phyloP scores from a whole-genome alignment of 2,329 filamentous ascomycete species.

The Monosporascus sp. region DNA sequence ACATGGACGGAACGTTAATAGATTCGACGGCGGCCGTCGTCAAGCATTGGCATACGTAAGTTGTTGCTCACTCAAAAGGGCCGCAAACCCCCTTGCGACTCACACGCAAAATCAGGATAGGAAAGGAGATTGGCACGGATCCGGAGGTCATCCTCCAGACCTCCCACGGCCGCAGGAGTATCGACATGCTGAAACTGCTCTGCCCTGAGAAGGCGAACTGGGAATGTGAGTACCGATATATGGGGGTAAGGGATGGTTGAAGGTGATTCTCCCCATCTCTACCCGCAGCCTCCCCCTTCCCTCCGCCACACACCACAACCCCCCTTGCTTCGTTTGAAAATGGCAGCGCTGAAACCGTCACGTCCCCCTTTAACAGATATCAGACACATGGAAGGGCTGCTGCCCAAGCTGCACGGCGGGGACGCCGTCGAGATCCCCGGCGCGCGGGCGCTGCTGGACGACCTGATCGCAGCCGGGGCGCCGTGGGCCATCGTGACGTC shows the following conservation, averaged over 20 bases:
- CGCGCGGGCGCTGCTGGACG: constrained; percentile 62
- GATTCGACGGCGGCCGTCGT: constrained; percentile 72
- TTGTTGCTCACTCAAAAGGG: constrained; percentile 4
- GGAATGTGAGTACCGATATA: constrained; percentile 64
- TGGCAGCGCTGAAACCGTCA: neutral
- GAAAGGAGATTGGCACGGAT: constrained; percentile 75
- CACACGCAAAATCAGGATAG: constrained; percentile 49
- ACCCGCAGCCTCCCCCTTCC: constrained; percentile 4
- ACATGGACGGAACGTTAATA: constrained; percentile 81
- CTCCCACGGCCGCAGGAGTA: constrained; percentile 84
- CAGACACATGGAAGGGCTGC: constrained; percentile 66
- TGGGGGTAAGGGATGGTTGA: neutral
- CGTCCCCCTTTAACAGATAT: constrained; percentile 54
- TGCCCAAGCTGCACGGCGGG: constrained; percentile 70
- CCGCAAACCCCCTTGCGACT: constrained; percentile 3
- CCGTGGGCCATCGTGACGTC: constrained; percentile 87
- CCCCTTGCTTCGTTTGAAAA: neutral
- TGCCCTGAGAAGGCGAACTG: constrained; percentile 82
- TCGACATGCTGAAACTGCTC: constrained; percentile 76
- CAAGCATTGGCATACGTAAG: constrained; percentile 70
- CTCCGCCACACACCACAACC: neutral
- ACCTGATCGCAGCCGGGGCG: constrained; percentile 54
- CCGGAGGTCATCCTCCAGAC: constrained; percentile 82
- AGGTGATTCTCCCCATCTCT: neutral
- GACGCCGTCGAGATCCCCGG: constrained; percentile 85